Evolutionary conservation across 768 basidiomycete species (phyloP).

Genomic region (Suillus alpinus): DNA sequence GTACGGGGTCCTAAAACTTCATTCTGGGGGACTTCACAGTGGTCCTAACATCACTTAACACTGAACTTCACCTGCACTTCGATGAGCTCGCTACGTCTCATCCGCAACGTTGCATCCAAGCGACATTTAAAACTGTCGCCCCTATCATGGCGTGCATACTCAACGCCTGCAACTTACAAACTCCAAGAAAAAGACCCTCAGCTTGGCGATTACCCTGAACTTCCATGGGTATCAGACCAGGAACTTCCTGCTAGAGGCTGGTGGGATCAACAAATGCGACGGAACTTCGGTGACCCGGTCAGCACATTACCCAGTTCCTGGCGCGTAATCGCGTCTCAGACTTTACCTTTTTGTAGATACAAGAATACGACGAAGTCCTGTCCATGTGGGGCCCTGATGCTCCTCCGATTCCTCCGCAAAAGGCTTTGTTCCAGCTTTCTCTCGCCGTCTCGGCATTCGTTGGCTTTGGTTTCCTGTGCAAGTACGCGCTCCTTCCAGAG

Average conservation of each 20-base stretch:
- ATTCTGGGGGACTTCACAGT: conserved; percentile 21
- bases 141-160: conserved; percentile 13
- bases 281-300: conserved; percentile 81
- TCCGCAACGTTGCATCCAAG: conserved; percentile 8
- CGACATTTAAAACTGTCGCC: not conserved
- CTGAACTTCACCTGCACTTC: conserved; percentile 11
- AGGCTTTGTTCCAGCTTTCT: conserved; percentile 63
- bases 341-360: conserved; percentile 47
- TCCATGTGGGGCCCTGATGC: conserved; percentile 90
- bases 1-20: conserved; percentile 18
- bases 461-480: conserved; percentile 57
- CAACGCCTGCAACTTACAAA: conserved; percentile 23
- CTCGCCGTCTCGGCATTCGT: conserved; percentile 63
- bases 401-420: conserved; percentile 55
- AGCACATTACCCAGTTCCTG: conserved; percentile 20
- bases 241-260: conserved; percentile 63
- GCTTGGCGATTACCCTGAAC: conserved; percentile 67
- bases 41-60: too few species aligned
- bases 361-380: conserved; percentile 75
- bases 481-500: conserved; percentile 54
- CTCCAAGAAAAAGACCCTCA: conserved; percentile 57
- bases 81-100: conserved; percentile 20
- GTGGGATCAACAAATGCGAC: conserved; percentile 72
- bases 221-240: conserved; percentile 67
- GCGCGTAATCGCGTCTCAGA: conserved; percentile 14